These are phyloP conservation scores for Malbranchea zuffiana DNA, from an alignment of 2,329 filamentous ascomycete genomes.

Conservation along the genomic window DNA sequence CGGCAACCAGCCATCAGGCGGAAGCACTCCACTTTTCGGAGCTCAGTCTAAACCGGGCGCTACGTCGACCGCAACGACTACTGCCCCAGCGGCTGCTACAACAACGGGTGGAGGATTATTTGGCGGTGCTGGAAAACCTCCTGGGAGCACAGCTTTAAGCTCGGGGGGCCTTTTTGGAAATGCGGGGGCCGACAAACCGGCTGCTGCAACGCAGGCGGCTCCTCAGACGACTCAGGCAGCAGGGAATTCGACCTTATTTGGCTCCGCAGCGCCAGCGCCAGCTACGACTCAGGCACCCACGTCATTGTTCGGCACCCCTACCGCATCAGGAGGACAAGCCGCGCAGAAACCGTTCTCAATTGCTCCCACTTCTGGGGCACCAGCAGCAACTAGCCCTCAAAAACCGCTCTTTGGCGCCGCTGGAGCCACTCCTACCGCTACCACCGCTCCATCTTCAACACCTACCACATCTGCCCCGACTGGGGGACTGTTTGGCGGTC, in stretches of 20 bases:
- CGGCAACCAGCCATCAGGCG: conserved; percentile 3
- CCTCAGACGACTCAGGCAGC: conserved; percentile 3
- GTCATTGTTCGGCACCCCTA: conserved; percentile 11
- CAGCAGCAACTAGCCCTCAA: not conserved
- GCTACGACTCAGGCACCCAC: conserved; percentile 11
- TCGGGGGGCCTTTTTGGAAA: conserved; percentile 7
- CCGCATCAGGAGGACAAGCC: conserved; percentile 7
- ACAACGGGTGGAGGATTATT: conserved; percentile 21
- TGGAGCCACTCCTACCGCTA: conserved; percentile 13
- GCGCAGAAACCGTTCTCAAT: conserved; percentile 3
- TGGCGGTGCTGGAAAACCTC: conserved; percentile 4
- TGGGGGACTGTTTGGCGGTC: conserved; percentile 7
- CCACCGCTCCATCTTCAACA: conserved; percentile 14
- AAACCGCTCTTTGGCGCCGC: conserved; percentile 3
- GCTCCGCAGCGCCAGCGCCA: conserved; percentile 15
- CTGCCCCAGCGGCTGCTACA: conserved; percentile 24
- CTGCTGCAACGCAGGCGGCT: conserved; percentile 1
- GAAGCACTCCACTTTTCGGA: not conserved
- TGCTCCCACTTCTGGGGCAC: conserved; percentile 6
- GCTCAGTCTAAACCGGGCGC: conserved; percentile 8
- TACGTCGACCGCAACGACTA: conserved; percentile 23
- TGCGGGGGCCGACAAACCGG: conserved; percentile 3
- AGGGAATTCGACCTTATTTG: conserved; percentile 11
- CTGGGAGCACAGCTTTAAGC: not conserved
- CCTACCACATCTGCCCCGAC: conserved; percentile 14